Percentiles rank a stretch among this genome's conserved stretches.
Conservation (phyloP, 768 basidiomycete species). For the Filobasidium floriforme region DNA sequence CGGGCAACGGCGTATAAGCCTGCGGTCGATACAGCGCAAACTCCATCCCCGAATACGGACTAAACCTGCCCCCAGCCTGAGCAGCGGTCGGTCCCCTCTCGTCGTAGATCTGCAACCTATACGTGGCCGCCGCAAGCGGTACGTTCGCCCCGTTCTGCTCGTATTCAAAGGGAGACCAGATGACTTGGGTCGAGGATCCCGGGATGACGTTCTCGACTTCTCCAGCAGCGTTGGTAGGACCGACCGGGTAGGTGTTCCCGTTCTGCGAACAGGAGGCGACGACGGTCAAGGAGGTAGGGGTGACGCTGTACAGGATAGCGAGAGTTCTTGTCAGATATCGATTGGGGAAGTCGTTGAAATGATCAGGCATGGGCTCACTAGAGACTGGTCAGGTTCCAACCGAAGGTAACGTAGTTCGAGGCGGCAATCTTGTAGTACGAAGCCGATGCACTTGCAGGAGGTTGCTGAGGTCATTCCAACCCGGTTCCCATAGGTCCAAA, state of each 20-base stretch:
- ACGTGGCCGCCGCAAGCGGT: conserved; percentile 67
- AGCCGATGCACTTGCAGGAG: conserved; percentile 64
- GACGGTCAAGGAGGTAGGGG: conserved; percentile 68
- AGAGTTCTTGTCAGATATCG: background rate
- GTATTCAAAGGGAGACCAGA: conserved; percentile 75
- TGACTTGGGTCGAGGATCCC: conserved; percentile 58
- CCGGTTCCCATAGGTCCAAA: no score
- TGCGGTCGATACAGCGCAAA: conserved; percentile 81
- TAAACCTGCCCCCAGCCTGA: conserved; percentile 58
- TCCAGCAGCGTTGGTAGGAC: conserved; percentile 57
- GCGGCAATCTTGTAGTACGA: conserved; percentile 83
- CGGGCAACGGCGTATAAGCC: conserved; percentile 26
- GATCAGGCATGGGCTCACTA: conserved; percentile 42
- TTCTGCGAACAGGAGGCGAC: conserved; percentile 69
- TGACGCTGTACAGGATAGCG: conserved; percentile 44
- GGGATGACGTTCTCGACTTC: conserved; percentile 50
- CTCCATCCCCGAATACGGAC: conserved; percentile 60
- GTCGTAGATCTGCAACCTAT: conserved; percentile 72
- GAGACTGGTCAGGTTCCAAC: conserved; percentile 77
- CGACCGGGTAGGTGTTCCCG: conserved; percentile 82
- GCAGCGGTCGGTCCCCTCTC: conserved; percentile 64
- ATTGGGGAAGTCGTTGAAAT: background rate
- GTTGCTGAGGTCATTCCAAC: conserved; percentile 49
- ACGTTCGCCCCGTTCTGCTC: conserved; percentile 57
- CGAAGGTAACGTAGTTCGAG: conserved; percentile 70